phyloP scores from a whole-genome alignment of 345 rosid genomes.

The Acer yangbiense region DNA sequence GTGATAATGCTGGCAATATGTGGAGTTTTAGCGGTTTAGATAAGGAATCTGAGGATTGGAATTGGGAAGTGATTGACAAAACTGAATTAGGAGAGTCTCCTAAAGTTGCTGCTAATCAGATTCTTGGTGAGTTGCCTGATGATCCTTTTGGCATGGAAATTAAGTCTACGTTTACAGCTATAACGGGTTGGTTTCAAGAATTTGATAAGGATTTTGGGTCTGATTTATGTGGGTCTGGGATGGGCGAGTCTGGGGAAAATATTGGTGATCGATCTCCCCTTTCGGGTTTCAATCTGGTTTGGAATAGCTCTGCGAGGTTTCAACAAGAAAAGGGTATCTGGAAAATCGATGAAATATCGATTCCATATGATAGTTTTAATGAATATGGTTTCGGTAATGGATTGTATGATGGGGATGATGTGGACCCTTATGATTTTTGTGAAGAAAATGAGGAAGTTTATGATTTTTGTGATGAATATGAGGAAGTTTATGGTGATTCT shows the following conservation, averaged over 20 bases:
- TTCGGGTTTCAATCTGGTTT: slow-evolving; percentile 78
- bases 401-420: slow-evolving; percentile 24
- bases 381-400: slow-evolving; percentile 29
- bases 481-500: slow-evolving; percentile 26
- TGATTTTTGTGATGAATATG: slow-evolving; percentile 26
- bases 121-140: slow-evolving; percentile 73
- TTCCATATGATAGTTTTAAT: slow-evolving; percentile 16
- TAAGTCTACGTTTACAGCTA: slow-evolving; percentile 59
- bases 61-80: slow-evolving; percentile 34
- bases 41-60: slow-evolving; percentile 26
- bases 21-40: slow-evolving; percentile 24
- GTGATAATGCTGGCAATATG: slow-evolving; percentile 8
- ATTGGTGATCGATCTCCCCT: slow-evolving; percentile 50
- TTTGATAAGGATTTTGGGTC: slow-evolving; percentile 56
- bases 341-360: slow-evolving; percentile 18
- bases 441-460: slow-evolving; percentile 25
- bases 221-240: slow-evolving; percentile 27
- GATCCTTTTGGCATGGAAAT: slow-evolving; percentile 97
- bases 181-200: slow-evolving; percentile 84
- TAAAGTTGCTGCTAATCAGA: slow-evolving; percentile 42
- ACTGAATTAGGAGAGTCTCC: slow-evolving; percentile 18
- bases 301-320: slow-evolving; percentile 73
- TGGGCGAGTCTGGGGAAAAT: slow-evolving; percentile 40
- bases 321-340: slow-evolving; percentile 36
- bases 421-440: slow-evolving; percentile 25